phyloP scores from a whole-genome alignment of 2,329 filamentous ascomycete genomes.

The Fusarium begoniae region DNA sequence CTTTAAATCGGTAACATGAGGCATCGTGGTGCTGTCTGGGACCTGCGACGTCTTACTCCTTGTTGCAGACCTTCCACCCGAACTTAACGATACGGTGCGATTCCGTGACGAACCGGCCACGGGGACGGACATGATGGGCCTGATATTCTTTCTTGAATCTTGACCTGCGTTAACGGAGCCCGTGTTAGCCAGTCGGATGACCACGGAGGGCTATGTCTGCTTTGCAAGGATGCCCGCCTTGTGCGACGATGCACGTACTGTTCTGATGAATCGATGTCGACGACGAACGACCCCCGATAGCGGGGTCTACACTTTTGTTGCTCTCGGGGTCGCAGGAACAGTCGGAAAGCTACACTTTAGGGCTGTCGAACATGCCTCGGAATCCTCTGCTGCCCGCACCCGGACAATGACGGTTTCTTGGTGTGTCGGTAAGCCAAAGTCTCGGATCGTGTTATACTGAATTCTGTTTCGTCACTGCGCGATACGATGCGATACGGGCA shows the following conservation, averaged over 20 bases:
- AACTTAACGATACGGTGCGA: constrained; percentile 67
- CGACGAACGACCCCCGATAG: constrained; percentile 44
- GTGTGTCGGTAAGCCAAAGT: constrained; percentile 33
- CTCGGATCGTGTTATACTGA: constrained; percentile 21
- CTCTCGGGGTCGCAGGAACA: constrained; percentile 41
- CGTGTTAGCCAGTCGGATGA: constrained; percentile 35
- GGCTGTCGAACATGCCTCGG: constrained; percentile 51
- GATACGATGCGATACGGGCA: constrained; percentile 25
- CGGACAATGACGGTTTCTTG: constrained; percentile 40
- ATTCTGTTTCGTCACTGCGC: constrained; percentile 27
- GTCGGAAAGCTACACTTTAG: constrained; percentile 47
- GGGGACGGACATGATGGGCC: constrained; percentile 65
- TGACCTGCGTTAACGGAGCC: constrained; percentile 32
- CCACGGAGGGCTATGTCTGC: constrained; percentile 33
- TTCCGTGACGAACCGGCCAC: constrained; percentile 63
- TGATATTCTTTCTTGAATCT: constrained; percentile 47
- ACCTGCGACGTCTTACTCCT: constrained; percentile 54
- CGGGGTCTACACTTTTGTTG: constrained; percentile 35
- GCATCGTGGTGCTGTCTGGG: constrained; percentile 62
- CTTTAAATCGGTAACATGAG: constrained; percentile 58
- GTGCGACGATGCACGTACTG: constrained; percentile 54
- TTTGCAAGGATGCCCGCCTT: constrained; percentile 40
- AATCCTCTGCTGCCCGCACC: constrained; percentile 46
- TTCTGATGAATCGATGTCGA: constrained; percentile 46
- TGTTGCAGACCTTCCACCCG: constrained; percentile 64